A percentile compares a stretch with the other conserved stretches of the same genome.
phyloP scores from a whole-genome alignment of 225 moss, liverwort and hornwort genomes.

The Marchantia paleacea region DNA sequence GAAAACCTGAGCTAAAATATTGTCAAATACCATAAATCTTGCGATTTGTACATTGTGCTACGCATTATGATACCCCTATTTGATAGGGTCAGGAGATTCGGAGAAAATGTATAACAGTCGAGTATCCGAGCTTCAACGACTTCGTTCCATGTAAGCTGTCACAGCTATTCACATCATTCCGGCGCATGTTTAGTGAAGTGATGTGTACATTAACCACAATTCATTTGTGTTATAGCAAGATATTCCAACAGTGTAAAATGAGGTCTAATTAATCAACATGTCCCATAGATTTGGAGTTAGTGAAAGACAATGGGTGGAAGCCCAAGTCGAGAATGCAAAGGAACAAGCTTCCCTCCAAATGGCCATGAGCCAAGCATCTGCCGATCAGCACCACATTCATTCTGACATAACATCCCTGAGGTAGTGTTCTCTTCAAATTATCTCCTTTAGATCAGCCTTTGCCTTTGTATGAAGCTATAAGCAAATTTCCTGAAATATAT shows the following conservation, averaged over 20 bases:
- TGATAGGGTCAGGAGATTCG: slow-evolving; percentile 54
- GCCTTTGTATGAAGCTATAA: neutral
- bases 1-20: neutral
- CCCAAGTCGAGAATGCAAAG: slow-evolving; percentile 90
- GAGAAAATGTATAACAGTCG: slow-evolving; percentile 79
- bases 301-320: slow-evolving; percentile 98
- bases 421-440: slow-evolving; percentile 16
- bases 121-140: slow-evolving; percentile 91
- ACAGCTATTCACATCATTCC: neutral
- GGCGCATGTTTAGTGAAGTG: too few species aligned
- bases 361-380: slow-evolving; percentile 75
- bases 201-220: too few species aligned
- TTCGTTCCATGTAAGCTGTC: slow-evolving; percentile 69
- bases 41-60: neutral
- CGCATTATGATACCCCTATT: neutral
- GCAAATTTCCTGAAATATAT: neutral
- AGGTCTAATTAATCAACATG: too few species aligned
- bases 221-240: too few species aligned
- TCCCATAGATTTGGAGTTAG: slow-evolving; percentile 80
- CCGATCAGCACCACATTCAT: slow-evolving; percentile 78
- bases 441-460: neutral
- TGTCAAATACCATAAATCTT: neutral
- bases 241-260: neutral
- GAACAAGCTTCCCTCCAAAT: slow-evolving; percentile 79
- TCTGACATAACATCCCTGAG: slow-evolving; percentile 76